These are phyloP conservation scores for Entrophospora sp. DNA, from an alignment of 192 early-diverging fungal genomes.

Conservation along the genomic window DNA sequence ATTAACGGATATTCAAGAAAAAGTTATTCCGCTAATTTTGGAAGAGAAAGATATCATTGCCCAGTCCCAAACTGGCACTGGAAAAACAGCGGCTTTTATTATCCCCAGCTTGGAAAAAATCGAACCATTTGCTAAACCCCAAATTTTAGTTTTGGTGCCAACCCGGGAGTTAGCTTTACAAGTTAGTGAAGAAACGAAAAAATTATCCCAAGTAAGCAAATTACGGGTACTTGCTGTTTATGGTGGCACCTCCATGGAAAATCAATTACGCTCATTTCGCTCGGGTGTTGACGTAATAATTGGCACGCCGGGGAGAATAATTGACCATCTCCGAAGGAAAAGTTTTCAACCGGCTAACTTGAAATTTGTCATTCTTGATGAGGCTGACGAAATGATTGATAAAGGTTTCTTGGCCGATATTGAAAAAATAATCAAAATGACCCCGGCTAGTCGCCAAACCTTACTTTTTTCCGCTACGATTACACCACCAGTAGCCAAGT, in stretches of 20 bases:
- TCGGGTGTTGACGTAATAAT: conserved; percentile 69
- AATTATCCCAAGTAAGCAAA: conserved; percentile 49
- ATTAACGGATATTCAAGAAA: neutral
- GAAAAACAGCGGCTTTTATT: conserved; percentile 37
- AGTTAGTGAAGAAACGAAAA: conserved; percentile 78
- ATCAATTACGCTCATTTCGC: conserved; percentile 44
- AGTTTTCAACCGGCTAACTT: too few species aligned
- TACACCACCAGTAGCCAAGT: conserved; percentile 82
- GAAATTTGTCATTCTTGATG: conserved; percentile 96
- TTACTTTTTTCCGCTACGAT: conserved; percentile 97
- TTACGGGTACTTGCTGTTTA: conserved; percentile 74
- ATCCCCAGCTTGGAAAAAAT: conserved; percentile 20
- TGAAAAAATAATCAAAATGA: conserved; percentile 72
- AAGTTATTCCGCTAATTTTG: conserved; percentile 41
- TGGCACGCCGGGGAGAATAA: conserved; percentile 91
- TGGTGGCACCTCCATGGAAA: conserved; percentile 79
- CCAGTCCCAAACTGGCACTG: conserved; percentile 31
- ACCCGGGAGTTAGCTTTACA: conserved; percentile 96
- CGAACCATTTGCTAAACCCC: conserved; percentile 38
- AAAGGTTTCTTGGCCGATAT: conserved; percentile 89
- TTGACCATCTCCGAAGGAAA: conserved; percentile 89
- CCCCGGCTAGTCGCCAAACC: conserved; percentile 71
- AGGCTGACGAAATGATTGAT: conserved; percentile 97
- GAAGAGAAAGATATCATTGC: conserved; percentile 41
- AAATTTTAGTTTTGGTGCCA: conserved; percentile 80